Evolutionary conservation across 768 basidiomycete species (phyloP).

Genomic region (Lentinula detonsa): DNA sequence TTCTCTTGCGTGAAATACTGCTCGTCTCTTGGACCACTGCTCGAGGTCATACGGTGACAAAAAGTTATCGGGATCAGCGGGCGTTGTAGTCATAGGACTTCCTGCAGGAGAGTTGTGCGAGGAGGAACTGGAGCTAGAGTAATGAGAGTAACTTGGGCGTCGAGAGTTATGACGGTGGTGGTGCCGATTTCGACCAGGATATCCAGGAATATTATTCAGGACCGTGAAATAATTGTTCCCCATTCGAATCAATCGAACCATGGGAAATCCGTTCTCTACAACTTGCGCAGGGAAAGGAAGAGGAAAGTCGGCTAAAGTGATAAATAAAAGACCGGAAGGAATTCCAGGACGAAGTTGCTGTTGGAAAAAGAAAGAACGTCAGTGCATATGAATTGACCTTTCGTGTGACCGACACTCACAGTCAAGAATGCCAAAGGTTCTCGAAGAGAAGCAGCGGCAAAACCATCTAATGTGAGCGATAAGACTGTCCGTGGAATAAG

Average conservation of each 20-base stretch:
- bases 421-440: constrained; percentile 38
- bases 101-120: background rate
- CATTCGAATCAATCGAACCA: constrained; percentile 49
- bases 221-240: constrained; percentile 55
- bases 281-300: constrained; percentile 30
- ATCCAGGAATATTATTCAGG: constrained; percentile 10
- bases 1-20: constrained; percentile 45
- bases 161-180: background rate
- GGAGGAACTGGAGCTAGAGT: background rate
- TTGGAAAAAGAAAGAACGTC: constrained; percentile 1
- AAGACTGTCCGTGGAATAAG: constrained; percentile 51
- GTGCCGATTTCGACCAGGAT: background rate
- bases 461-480: constrained; percentile 39
- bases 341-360: constrained; percentile 61
- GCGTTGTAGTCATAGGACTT: background rate
- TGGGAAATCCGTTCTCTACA: constrained; percentile 57
- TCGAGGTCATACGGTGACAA: constrained; percentile 30
- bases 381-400: background rate
- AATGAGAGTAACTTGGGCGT: background rate
- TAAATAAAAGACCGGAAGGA: constrained; percentile 46
- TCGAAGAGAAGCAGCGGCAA: constrained; percentile 25
- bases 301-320: constrained; percentile 48
- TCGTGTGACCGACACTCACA: constrained; percentile 18
- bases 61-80: background rate
- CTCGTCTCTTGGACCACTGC: constrained; percentile 51